Base-by-base conservation (phyloP, 129 eudicot species). In the Glebionis coronaria region DNA sequence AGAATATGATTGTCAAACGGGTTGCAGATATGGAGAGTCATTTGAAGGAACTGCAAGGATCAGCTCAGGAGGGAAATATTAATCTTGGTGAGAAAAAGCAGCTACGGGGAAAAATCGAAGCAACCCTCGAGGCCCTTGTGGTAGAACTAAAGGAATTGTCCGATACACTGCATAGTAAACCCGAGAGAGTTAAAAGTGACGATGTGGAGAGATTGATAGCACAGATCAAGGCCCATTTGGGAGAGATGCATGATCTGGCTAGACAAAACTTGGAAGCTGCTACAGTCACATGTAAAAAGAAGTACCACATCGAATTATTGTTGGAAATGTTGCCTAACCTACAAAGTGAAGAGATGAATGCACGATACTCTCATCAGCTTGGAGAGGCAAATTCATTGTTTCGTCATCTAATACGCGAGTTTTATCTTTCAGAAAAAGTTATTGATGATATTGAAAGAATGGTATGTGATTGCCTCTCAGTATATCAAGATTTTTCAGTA, bases 231-330 rank as follows among this genome's bases (percentile, higher is more conserved):
- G 59, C n/a, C 50, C 31, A 25, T 50, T 3, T 66, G 47, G 60
- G 45, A 50, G 71, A 66, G 60, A 29, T 66, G 47, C 8, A 18
- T 58, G 47, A 11, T 15, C 9, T 50, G 10, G n/a, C 52, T 52
- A 50, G 51, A 15, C 16, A 31, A 52, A 35, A 52, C 35, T 10
- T 11, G 4, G 5, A 20, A 11, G 52, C 54, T 28, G 21, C 21
- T 13, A 9, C 1, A 12, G 16, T 56, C 16, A 23, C 56, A 8
- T 0, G 3, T 42, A 21, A 27, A 38, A 69, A 20, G 25, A 16
- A 6, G 45, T 1, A 0, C 2, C 56, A 0, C 21, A 45, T 69
- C 15, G 27, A n/a, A 21, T 14, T 4, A 9, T 23, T 56, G 4
- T 9, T 69, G 56, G 44, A 44, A 4, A 14, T 25, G 7, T 42